Base-by-base conservation (phyloP, 2,329 filamentous ascomycete species). In the Ophiostoma himal-ulmi region DNA sequence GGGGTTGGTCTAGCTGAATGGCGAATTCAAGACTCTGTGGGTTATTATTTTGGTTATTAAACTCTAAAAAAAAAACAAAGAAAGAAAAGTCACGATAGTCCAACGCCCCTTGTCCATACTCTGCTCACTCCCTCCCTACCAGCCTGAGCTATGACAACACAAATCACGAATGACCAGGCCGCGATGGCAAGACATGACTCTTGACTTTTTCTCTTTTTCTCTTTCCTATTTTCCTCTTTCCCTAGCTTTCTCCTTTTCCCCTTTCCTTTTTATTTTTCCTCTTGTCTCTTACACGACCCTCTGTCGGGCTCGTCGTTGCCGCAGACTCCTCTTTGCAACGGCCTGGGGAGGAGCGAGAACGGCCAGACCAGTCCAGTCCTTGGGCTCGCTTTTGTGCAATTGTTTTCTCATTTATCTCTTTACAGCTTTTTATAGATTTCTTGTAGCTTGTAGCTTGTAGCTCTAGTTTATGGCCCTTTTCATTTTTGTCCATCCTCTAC, bases 301-400 rank as follows among this genome's bases (percentile, higher is more conserved):
- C 17, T n/a, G 54, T 64, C 60, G 34, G 60, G 60, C 60, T 64
- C 60, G 26, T n/a, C 60, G 41, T 54, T 70, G 69, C 57, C 26
- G 39, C 36, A 20, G 52, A n/a, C 11, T 37, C n/a, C 60, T 36
- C 69, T 37, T 60, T 64, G 3, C 34, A 64, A 64, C 60, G 60
- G 60, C 60, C 26, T 30, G 20, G 17, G 52, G 52, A 8, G 54
- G 36, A 65, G 62, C 62, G 62, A 65, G 62, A 65, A 65, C 62
- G 62, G 62, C 62, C 62, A 39, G 34, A 8, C 57, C 57, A 30
- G 26, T 30, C 57, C 57, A 30, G 26, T 30, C 57, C 26, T 34
- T 62, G 26, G 14, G 26, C n/a, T 44, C 22, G 6, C 14, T 11
- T 20, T 10, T 54, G 48, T 54, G 20, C 26, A 20, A 64, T 64